phyloP scores from a whole-genome alignment of 2,329 filamentous ascomycete genomes.

The Drechslerella stenobrocha region DNA sequence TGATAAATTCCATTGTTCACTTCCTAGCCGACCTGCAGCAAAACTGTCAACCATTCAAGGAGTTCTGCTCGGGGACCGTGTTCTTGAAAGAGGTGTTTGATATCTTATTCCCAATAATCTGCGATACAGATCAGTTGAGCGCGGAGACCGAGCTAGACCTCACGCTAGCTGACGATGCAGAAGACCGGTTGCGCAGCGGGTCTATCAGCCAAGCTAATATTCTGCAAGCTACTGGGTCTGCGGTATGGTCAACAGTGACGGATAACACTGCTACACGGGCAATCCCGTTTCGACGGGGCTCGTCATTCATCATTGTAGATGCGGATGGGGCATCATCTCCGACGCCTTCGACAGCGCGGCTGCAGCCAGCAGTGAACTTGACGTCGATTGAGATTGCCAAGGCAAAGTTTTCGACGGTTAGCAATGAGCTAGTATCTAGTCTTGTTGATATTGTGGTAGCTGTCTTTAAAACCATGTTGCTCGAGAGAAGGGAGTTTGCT shows the following conservation, averaged over 20 bases:
- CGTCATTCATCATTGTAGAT: constrained; percentile 81
- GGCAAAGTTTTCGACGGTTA: constrained; percentile 58
- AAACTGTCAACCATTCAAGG: constrained; percentile 75
- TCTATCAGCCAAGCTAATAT: constrained; percentile 58
- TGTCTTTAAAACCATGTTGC: constrained; percentile 82
- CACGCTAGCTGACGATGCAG: constrained; percentile 70
- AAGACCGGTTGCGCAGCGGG: constrained; percentile 66
- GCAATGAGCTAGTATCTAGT: constrained; percentile 61
- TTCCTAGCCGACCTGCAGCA: constrained; percentile 78
- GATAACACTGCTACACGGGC: constrained; percentile 38
- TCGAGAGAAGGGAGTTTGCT: constrained; percentile 84
- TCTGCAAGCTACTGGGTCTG: constrained; percentile 43
- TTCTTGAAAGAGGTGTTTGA: constrained; percentile 79
- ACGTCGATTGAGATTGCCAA: constrained; percentile 63
- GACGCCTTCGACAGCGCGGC: constrained; percentile 40
- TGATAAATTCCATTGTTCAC: constrained; percentile 74
- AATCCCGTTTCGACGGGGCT: constrained; percentile 64
- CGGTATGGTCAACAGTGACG: constrained; percentile 45
- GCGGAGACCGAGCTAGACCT: constrained; percentile 87
- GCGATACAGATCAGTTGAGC: constrained; percentile 79
- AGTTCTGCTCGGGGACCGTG: constrained; percentile 77
- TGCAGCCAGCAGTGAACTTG: constrained; percentile 51
- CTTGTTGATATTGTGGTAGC: constrained; percentile 75
- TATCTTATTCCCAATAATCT: constrained; percentile 82
- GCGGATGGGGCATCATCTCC: constrained; percentile 20